These are phyloP conservation scores for Gossypium trilobum DNA, from an alignment of 441 rosid genomes.

Conservation along the genomic window DNA sequence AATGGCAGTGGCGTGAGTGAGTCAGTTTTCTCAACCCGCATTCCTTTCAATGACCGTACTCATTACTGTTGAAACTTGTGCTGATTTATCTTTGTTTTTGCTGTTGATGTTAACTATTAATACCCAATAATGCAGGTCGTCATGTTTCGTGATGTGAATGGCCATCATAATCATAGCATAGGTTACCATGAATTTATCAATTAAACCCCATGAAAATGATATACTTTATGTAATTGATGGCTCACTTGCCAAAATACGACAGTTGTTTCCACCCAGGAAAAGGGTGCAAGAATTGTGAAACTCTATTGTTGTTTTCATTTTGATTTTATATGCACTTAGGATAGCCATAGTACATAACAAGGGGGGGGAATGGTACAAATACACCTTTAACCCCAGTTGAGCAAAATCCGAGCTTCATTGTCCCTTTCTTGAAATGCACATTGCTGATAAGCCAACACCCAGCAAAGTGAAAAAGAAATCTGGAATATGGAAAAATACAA, in stretches of 20 bases:
- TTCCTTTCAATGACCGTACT: not conserved
- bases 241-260: not conserved
- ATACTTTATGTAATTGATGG: not conserved
- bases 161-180: not conserved
- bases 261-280: not conserved
- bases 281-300: not conserved
- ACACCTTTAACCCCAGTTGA: not conserved
- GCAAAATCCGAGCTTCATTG: not conserved
- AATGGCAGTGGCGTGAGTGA: not conserved
- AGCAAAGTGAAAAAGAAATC: not conserved
- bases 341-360: not conserved
- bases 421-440: not conserved
- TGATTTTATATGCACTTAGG: not conserved
- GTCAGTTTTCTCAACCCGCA: not conserved
- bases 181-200: not conserved
- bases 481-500: not conserved
- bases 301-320: not conserved
- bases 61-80: not conserved
- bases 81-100: not conserved
- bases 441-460: not conserved
- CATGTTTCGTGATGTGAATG: not conserved
- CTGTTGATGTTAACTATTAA: not conserved
- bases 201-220: not conserved
- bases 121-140: not conserved
- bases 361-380: not conserved